Evolutionary conservation across 768 basidiomycete genomes (phyloP).

Genomic region (Rhizopogon sp.): DNA sequence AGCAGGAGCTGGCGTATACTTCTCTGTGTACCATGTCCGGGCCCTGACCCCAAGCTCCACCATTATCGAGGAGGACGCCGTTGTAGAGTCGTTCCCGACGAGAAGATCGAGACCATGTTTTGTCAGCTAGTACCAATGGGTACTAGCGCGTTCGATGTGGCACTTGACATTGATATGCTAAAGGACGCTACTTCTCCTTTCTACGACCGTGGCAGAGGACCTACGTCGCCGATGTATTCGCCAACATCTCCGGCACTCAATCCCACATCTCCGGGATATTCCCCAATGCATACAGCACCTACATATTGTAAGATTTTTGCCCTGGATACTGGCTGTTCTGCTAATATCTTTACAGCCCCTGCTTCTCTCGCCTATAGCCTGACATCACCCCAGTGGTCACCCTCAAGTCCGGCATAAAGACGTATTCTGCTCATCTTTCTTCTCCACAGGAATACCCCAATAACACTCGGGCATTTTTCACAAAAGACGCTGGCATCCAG

Average conservation of each 20-base stretch:
- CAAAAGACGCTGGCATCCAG: constrained; percentile 9
- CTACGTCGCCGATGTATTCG: no score
- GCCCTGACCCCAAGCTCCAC: no score
- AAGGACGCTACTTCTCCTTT: constrained; percentile 63
- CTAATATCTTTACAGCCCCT: constrained; percentile 44
- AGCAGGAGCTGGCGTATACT: no score
- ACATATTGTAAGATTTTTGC: constrained; percentile 60
- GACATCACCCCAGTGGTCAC: constrained; percentile 81
- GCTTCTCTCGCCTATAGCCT: constrained; percentile 85
- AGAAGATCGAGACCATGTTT: no score
- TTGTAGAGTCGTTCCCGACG: no score
- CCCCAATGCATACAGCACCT: constrained; percentile 42
- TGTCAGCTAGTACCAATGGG: constrained; percentile 99
- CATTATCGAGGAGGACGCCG: no score
- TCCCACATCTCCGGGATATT: no score
- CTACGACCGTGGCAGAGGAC: no score
- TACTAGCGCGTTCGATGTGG: constrained; percentile 93
- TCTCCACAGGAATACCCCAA: constrained; percentile 6
- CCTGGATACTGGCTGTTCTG: constrained; percentile 12
- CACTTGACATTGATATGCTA: constrained; percentile 95
- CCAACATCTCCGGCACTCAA: no score
- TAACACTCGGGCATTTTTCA: constrained; percentile 36
- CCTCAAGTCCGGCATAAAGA: constrained; percentile 66
- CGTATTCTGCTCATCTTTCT: no score
- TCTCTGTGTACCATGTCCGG: no score